Percentiles rank a stretch among this genome's conserved stretches.
These are phyloP conservation scores for Suillus americanus DNA, from an alignment of 768 basidiomycete genomes.

Conservation along the genomic window DNA sequence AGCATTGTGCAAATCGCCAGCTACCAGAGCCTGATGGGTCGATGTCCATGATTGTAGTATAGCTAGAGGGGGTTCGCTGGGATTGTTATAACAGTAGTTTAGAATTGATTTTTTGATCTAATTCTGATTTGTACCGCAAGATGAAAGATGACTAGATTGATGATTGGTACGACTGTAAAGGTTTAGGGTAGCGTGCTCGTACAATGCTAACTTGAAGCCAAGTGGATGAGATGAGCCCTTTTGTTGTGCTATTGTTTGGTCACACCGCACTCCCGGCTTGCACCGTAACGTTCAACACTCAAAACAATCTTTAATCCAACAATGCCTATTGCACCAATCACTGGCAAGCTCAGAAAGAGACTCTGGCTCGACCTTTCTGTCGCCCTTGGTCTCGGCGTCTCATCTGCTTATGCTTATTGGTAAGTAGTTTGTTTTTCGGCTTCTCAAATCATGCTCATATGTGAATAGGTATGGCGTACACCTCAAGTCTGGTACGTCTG, in stretches of 20 bases:
- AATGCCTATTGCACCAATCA: slow-evolving; percentile 90
- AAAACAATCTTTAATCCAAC: slow-evolving; percentile 21
- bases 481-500: slow-evolving; percentile 64
- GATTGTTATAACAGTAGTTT: neutral
- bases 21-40: slow-evolving; percentile 82
- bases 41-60: slow-evolving; percentile 65
- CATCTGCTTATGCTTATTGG: slow-evolving; percentile 83
- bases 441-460: slow-evolving; percentile 26
- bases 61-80: slow-evolving; percentile 14
- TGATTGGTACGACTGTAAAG: neutral
- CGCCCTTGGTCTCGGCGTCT: slow-evolving; percentile 73
- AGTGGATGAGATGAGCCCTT: slow-evolving; percentile 14
- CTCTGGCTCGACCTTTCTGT: slow-evolving; percentile 83
- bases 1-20: slow-evolving; percentile 99
- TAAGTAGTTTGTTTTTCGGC: slow-evolving; percentile 39
- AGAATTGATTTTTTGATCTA: slow-evolving; percentile 8
- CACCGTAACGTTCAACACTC: slow-evolving; percentile 25
- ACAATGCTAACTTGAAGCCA: slow-evolving; percentile 7
- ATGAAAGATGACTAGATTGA: slow-evolving; percentile 1
- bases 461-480: slow-evolving; percentile 76
- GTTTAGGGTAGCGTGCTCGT: neutral
- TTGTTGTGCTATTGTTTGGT: slow-evolving; percentile 35
- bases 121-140: slow-evolving; percentile 7
- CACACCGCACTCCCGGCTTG: slow-evolving; percentile 21
- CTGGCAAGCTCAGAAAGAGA: slow-evolving; percentile 90